Conservation (phyloP, 2,329 filamentous ascomycete species). For the Colletotrichum godetiae region DNA sequence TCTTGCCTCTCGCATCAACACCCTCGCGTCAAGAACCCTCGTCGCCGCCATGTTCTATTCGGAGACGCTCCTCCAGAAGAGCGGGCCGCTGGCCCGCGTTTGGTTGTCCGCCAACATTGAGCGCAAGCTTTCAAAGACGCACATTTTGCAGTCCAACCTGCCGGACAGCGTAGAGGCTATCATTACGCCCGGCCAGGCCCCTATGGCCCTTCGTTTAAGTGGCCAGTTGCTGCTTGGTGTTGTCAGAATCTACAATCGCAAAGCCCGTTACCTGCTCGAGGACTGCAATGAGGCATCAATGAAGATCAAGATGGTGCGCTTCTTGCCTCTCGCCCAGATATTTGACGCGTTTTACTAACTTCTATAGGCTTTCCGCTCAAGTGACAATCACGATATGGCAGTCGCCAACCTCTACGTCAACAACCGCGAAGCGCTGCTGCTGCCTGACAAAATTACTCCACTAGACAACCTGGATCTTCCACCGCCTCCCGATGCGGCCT, state of each 20-base stretch:
- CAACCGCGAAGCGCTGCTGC: slow-evolving; percentile 85
- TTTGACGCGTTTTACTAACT: slow-evolving; percentile 45
- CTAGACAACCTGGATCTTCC: slow-evolving; percentile 83
- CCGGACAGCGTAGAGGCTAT: slow-evolving; percentile 96
- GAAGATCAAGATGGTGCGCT: slow-evolving; percentile 95
- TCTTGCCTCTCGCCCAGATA: background rate
- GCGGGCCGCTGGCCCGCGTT: slow-evolving; percentile 94
- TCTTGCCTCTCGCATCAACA: slow-evolving; percentile 4
- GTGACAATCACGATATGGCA: slow-evolving; percentile 89
- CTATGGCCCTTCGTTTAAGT: slow-evolving; percentile 93
- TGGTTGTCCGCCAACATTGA: slow-evolving; percentile 99
- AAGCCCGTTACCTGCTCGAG: slow-evolving; percentile 94
- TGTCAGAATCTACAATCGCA: slow-evolving; percentile 96
- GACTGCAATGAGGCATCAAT: slow-evolving; percentile 97
- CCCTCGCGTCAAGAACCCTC: slow-evolving; percentile 17
- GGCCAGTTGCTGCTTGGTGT: slow-evolving; percentile 95
- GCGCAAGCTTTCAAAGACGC: slow-evolving; percentile 97
- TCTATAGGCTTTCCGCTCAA: slow-evolving; percentile 87
- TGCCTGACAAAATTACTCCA: slow-evolving; percentile 93
- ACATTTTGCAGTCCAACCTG: slow-evolving; percentile 94
- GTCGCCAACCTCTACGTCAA: slow-evolving; percentile 84
- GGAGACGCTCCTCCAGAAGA: slow-evolving; percentile 94
- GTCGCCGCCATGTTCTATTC: slow-evolving; percentile 90
- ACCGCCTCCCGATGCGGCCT: slow-evolving; percentile 88
- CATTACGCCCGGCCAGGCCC: slow-evolving; percentile 90